These are phyloP conservation scores for Ustilago loliicola DNA, from an alignment of 1,284 basidiomycete genomes.

Conservation along the genomic window DNA sequence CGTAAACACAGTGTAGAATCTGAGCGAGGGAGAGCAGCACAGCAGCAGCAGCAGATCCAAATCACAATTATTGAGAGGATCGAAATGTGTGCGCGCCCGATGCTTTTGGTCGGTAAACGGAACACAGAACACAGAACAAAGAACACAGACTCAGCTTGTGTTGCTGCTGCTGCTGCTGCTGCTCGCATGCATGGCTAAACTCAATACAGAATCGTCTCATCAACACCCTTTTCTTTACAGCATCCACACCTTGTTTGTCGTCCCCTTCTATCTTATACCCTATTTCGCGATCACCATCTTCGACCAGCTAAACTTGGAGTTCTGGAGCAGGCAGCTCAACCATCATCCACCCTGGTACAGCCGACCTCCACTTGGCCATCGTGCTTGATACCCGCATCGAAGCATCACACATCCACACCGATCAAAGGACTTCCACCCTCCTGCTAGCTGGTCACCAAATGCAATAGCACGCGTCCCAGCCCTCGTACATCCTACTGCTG, in stretches of 20 bases:
- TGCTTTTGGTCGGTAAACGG: not conserved
- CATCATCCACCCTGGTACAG: not conserved
- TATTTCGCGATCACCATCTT: not conserved
- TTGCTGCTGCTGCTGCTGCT: no score
- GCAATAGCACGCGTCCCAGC: no score
- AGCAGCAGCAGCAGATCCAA: no score
- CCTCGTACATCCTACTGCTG: no score
- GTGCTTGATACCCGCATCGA: no score
- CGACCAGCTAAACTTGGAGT: not conserved
- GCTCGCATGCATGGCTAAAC: not conserved
- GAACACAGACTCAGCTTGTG: no score
- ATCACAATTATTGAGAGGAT: no score
- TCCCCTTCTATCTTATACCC: not conserved
- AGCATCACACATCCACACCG: no score
- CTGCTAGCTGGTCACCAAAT: no score
- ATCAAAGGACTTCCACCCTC: no score
- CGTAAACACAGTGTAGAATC: not conserved
- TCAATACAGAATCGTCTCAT: not conserved
- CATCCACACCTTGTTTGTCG: slow-evolving; percentile 5
- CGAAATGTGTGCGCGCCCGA: no score
- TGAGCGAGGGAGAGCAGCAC: no score
- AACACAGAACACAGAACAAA: not conserved
- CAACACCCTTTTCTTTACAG: not conserved
- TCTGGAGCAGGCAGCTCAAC: not conserved
- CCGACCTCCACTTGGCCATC: not conserved